A percentile compares a stretch with the other conserved stretches of the same genome.
Evolutionary conservation across 176 grass and related monocot genomes (phyloP).

Genomic region (Poa pratensis): DNA sequence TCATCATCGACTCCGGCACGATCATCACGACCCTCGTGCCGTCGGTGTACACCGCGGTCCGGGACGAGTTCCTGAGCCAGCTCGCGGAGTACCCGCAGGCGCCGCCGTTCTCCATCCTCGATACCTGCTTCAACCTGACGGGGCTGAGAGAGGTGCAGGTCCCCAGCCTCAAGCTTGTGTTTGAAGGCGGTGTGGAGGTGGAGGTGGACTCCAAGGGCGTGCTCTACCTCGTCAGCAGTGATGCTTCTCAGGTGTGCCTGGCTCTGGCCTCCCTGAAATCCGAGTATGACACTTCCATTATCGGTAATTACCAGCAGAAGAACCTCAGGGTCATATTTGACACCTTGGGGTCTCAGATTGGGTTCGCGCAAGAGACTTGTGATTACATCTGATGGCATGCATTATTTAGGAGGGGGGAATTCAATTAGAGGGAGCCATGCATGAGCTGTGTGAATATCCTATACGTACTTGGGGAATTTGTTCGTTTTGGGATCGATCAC

Average conservation of each 20-base stretch:
- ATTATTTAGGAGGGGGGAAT: too few relatives aligned
- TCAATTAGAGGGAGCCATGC: slow-evolving; percentile 29
- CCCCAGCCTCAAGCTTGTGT: slow-evolving; percentile 64
- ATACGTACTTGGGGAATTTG: slow-evolving; percentile 36
- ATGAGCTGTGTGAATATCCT: slow-evolving; percentile 59
- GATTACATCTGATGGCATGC: slow-evolving; percentile 56
- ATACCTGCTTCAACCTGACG: slow-evolving; percentile 90
- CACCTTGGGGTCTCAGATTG: slow-evolving; percentile 61
- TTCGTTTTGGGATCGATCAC: slow-evolving; percentile 56
- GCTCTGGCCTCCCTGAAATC: slow-evolving; percentile 70
- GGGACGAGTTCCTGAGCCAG: slow-evolving; percentile 66
- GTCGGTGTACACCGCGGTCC: slow-evolving; percentile 68
- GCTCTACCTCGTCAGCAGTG: slow-evolving; percentile 79
- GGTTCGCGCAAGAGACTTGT: slow-evolving; percentile 83
- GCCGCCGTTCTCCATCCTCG: slow-evolving; percentile 72
- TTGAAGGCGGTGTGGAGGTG: slow-evolving; percentile 62
- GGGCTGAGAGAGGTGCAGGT: slow-evolving; percentile 68
- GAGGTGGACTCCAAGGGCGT: slow-evolving; percentile 74
- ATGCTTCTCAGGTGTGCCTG: slow-evolving; percentile 83
- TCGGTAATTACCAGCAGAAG: slow-evolving; percentile 98
- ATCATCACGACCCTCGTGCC: slow-evolving; percentile 78
- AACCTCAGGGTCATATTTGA: slow-evolving; percentile 89
- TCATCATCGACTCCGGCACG: slow-evolving; percentile 90
- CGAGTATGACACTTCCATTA: slow-evolving; percentile 73
- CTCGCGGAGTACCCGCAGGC: slow-evolving; percentile 58